Conservation (phyloP, 2,329 filamentous ascomycete genomes). For the Curvularia verruculosa region DNA sequence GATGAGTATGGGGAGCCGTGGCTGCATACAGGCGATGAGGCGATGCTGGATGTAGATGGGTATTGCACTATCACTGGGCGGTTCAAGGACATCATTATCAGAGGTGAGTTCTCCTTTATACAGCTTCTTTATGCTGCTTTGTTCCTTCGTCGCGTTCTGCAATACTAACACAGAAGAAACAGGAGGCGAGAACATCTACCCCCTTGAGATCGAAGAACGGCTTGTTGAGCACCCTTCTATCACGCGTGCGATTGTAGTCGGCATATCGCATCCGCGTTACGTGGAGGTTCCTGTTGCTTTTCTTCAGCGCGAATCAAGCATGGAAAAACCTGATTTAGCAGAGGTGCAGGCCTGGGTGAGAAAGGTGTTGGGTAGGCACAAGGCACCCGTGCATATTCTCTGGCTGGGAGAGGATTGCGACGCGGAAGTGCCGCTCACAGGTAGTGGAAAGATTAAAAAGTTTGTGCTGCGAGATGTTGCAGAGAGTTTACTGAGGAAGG, state of each 20-base stretch:
- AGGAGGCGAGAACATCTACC: constrained; percentile 59
- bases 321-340: constrained; percentile 37
- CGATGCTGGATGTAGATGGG: constrained; percentile 51
- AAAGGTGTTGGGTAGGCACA: constrained; percentile 49
- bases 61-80: constrained; percentile 75
- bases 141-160: neutral
- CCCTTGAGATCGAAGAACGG: constrained; percentile 76
- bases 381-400: constrained; percentile 73
- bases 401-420: constrained; percentile 66
- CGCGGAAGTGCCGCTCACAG: constrained; percentile 49
- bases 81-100: constrained; percentile 81
- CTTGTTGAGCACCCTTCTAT: constrained; percentile 69
- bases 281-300: constrained; percentile 76
- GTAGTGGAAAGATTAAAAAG: constrained; percentile 55
- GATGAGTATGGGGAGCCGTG: constrained; percentile 62
- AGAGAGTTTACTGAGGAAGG: constrained; percentile 28
- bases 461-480: constrained; percentile 45
- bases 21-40: constrained; percentile 51
- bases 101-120: constrained; percentile 55
- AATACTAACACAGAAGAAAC: neutral
- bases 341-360: constrained; percentile 48
- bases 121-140: neutral
- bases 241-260: constrained; percentile 70
- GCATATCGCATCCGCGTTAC: constrained; percentile 71
- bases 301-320: constrained; percentile 46